Base-by-base conservation (phyloP, 352 stramenopile genomes). In the Phytophthora pluvialis region DNA sequence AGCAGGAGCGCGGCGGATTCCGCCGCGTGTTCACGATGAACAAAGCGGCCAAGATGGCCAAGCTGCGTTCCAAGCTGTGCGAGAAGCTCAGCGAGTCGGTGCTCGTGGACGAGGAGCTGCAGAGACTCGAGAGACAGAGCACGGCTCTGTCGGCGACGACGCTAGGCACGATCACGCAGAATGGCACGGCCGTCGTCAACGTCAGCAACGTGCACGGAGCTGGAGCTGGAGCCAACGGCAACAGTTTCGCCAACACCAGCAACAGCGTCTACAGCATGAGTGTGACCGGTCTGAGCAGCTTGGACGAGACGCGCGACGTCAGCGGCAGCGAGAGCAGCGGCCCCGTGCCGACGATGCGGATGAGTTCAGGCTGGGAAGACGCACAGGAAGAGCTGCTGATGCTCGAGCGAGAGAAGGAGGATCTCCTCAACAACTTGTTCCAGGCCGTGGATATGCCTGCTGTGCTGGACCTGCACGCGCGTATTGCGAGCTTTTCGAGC, bases 31-130 rank as follows among this genome's bases (percentile, higher is more conserved):
- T 93, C 57, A 80, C 80, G 8, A 60, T 93, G 45, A 91, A 93
- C 59, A 81, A 81, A 11, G 73, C 83, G 5, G 74, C 83, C 39
- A 89, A 86, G 48, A 86, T 91, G 72, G 78, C 86, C 56, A 90
- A 90, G 60, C 69, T 93, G 46, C 80, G 81, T 36, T 63, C 78
- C 40, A 91, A 90, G 48, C 52, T 93, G 6, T 81, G 79, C 46
- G 80, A 88, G 47, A 93, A 93, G 60, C 77, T 93, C 32, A 86
- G 68, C 33, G 79, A 91, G 51, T 87, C 82, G 1, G 81, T 90
- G 28, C 51, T 73, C 1, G 78, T 86, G 45, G 85, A 93, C 50
- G 75, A 89, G 53, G 77, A 93, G 60, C 67, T 93, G 4, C 64
- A 80, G 51, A 70, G 81, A 3, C 78, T 93, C 0, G 85, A 91